A percentile compares a stretch with the other conserved stretches of the same genome.
phyloP scores from a whole-genome alignment of 257 asterid genomes.

The Salvia hispanica region DNA sequence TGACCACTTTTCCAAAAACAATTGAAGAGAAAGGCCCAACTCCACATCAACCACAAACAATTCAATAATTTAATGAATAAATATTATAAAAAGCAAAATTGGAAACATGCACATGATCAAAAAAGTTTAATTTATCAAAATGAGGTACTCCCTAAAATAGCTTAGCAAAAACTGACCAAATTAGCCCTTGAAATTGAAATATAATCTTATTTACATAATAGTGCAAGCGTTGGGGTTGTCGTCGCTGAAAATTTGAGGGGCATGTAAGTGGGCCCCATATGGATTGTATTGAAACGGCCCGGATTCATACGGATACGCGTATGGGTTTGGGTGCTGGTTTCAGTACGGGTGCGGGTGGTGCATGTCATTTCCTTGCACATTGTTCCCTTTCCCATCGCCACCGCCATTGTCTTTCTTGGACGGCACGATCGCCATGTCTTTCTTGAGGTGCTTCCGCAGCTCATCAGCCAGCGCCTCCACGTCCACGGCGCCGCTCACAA shows the following conservation, averaged over 20 bases:
- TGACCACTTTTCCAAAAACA: slow-evolving; percentile 21
- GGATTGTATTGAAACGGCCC: slow-evolving; percentile 49
- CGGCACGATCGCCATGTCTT: slow-evolving; percentile 55
- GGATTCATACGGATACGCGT: no score
- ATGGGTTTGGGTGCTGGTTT: no score
- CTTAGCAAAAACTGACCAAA: slow-evolving; percentile 16
- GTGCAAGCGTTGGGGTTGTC: slow-evolving; percentile 51
- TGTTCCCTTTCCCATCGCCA: slow-evolving; percentile 1
- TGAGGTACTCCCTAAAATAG: neutral
- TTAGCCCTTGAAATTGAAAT: slow-evolving; percentile 19
- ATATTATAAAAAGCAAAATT: slow-evolving; percentile 19
- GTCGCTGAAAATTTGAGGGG: slow-evolving; percentile 50
- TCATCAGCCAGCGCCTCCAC: slow-evolving; percentile 65
- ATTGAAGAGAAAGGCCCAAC: no score
- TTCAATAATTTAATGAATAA: neutral
- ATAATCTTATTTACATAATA: slow-evolving; percentile 38
- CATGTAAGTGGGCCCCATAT: slow-evolving; percentile 35
- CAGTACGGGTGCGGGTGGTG: no score
- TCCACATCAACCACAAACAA: slow-evolving; percentile 10
- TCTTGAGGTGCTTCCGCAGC: slow-evolving; percentile 64
- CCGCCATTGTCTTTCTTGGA: slow-evolving; percentile 47
- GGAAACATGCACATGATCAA: neutral
- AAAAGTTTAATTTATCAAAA: neutral
- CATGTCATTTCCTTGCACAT: no score
- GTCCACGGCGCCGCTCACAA: slow-evolving; percentile 82